Evolutionary conservation across 176 grass and related monocot species (phyloP).

Genomic region (Poa annua): DNA sequence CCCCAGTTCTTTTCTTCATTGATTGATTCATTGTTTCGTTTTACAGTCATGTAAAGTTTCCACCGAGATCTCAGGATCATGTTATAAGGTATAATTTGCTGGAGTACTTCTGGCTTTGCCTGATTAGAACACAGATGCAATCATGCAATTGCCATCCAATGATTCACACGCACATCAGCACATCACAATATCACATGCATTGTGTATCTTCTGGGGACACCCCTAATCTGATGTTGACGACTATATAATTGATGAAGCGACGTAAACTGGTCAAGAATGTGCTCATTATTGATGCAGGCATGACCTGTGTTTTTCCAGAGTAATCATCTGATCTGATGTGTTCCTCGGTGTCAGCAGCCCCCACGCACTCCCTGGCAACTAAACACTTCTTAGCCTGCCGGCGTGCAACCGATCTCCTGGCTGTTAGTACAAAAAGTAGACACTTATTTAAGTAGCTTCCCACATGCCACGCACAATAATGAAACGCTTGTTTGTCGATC

Average conservation of each 20-base stretch:
- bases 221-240: background rate
- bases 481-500: constrained; percentile 18
- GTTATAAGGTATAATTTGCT: constrained; percentile 3
- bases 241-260: constrained; percentile 19
- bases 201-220: constrained; percentile 19
- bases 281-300: constrained; percentile 29
- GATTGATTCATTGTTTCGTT: constrained; percentile 52
- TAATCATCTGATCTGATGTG: constrained; percentile 26
- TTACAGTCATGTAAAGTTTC: constrained; percentile 38
- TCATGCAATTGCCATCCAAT: constrained; percentile 16
- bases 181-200: constrained; percentile 54
- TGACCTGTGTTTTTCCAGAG: constrained; percentile 3
- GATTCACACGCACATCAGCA: background rate
- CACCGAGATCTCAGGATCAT: background rate
- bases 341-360: background rate
- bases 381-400: too few species aligned
- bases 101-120: background rate
- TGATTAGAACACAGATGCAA: background rate
- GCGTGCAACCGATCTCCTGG: too few species aligned
- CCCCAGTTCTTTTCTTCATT: background rate
- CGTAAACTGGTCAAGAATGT: constrained; percentile 34
- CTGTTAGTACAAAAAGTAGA: too few species aligned
- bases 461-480: constrained; percentile 24
- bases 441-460: constrained; percentile 17
- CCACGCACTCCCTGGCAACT: too few species aligned